Conservation (phyloP, 108 stramenopile genomes). For the Epithemia pelagica region DNA sequence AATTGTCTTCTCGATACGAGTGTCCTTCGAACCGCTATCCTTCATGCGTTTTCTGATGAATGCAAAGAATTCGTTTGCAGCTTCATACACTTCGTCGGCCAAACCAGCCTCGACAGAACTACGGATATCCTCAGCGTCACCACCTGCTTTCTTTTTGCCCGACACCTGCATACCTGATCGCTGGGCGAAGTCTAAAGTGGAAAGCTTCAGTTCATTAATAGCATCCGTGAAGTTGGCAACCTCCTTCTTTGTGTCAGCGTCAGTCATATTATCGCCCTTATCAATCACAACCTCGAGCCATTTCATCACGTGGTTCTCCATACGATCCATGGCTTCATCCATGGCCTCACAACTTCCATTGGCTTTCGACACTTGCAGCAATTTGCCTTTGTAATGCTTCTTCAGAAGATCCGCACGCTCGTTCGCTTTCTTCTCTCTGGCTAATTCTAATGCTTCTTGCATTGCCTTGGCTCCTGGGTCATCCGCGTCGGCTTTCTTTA, state of each 20-base stretch:
- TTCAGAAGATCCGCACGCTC: slow-evolving; percentile 44
- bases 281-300: slow-evolving; percentile 38
- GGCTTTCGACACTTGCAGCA: slow-evolving; percentile 47
- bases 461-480: slow-evolving; percentile 54
- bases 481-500: slow-evolving; percentile 49
- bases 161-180: slow-evolving; percentile 55
- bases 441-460: slow-evolving; percentile 43
- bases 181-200: slow-evolving; percentile 28
- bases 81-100: slow-evolving; percentile 31
- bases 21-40: slow-evolving; percentile 25
- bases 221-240: slow-evolving; percentile 35
- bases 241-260: slow-evolving; percentile 41
- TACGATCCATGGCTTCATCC: slow-evolving; percentile 51
- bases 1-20: slow-evolving; percentile 37
- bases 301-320: slow-evolving; percentile 27
- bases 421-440: slow-evolving; percentile 45
- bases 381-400: slow-evolving; percentile 55
- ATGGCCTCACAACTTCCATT: slow-evolving; percentile 55
- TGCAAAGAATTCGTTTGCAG: slow-evolving; percentile 24
- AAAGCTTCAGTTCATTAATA: slow-evolving; percentile 36
- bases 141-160: slow-evolving; percentile 43
- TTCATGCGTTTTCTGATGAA: slow-evolving; percentile 34
- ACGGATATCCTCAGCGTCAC: slow-evolving; percentile 35
- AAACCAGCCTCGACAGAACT: slow-evolving; percentile 36
- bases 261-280: slow-evolving; percentile 28